Evolutionary conservation across 495 filamentous ascomycete genomes (phyloP).

Genomic region (Tuber calosporum): DNA sequence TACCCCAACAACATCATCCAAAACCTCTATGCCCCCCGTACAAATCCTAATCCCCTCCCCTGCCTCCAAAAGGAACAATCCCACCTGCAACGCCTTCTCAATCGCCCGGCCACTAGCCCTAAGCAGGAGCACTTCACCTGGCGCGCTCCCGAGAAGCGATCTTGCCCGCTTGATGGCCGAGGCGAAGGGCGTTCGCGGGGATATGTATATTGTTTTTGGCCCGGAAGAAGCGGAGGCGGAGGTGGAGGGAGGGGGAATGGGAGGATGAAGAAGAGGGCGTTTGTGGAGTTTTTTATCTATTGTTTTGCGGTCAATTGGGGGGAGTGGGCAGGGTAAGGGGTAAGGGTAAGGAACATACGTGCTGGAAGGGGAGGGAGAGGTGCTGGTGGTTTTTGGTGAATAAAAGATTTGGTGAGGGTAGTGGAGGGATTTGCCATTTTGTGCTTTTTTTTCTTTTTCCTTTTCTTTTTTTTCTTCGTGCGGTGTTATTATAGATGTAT

Average conservation of each 20-base stretch:
- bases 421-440: background rate
- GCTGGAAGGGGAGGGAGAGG: conserved; percentile 5
- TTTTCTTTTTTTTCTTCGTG: background rate
- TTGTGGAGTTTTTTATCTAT: conserved; percentile 52
- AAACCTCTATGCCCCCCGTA: conserved; percentile 59
- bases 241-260: conserved; percentile 50
- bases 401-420: background rate
- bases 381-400: background rate
- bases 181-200: conserved; percentile 66
- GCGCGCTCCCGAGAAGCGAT: conserved; percentile 58
- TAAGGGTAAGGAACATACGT: background rate
- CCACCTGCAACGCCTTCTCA: conserved; percentile 59
- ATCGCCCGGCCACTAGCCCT: conserved; percentile 78
- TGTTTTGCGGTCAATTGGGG: background rate
- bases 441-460: background rate
- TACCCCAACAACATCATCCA: conserved; percentile 61
- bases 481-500: background rate
- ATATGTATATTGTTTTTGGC: conserved; percentile 72
- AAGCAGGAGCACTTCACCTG: conserved; percentile 56
- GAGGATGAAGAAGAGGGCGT: conserved; percentile 64
- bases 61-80: conserved; percentile 55
- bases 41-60: conserved; percentile 53
- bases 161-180: conserved; percentile 73
- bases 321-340: background rate
- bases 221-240: conserved; percentile 47